Conservation (phyloP, 1,139 yeast genomes). For the Geotrichum carabidarum region DNA sequence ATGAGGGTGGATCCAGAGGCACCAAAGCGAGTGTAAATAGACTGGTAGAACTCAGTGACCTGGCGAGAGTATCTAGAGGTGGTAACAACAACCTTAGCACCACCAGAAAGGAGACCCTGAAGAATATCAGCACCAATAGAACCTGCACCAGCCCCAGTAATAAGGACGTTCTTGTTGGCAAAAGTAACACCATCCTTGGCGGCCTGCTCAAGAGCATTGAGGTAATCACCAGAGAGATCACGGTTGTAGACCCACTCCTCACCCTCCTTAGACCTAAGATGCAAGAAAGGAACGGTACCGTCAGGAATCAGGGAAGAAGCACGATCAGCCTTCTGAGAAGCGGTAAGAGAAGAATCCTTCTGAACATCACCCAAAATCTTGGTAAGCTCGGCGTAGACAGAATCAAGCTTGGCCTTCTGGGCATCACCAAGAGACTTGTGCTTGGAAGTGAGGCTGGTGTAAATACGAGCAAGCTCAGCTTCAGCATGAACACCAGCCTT, state of each 20-base stretch:
- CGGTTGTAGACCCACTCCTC: constrained; percentile 85
- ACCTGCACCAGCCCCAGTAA: constrained; percentile 98
- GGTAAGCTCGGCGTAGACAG: constrained; percentile 71
- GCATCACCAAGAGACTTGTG: constrained; percentile 48
- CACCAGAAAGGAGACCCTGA: constrained; percentile 93
- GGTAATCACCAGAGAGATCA: constrained; percentile 66
- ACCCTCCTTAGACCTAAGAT: constrained; percentile 70
- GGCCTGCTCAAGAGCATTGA: constrained; percentile 87
- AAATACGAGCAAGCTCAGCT: constrained; percentile 79
- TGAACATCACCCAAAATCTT: constrained; percentile 54
- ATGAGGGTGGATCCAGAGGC: constrained; percentile 85
- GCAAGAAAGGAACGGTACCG: constrained; percentile 91
- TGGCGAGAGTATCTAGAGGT: constrained; percentile 92
- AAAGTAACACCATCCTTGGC: constrained; percentile 88
- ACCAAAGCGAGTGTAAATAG: constrained; percentile 87
- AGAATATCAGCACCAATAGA: constrained; percentile 96
- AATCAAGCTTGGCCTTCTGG: constrained; percentile 72
- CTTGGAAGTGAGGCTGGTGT: constrained; percentile 73
- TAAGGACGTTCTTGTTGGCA: constrained; percentile 80
- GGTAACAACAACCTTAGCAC: constrained; percentile 94
- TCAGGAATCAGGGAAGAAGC: constrained; percentile 38
- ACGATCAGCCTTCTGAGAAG: constrained; percentile 39
- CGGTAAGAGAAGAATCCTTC: constrained; percentile 29
- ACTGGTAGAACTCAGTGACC: constrained; percentile 93
- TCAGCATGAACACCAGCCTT: constrained; percentile 52